A percentile compares a stretch with the other conserved stretches of the same genome.
Evolutionary conservation across 1,284 basidiomycete species (phyloP).

Genomic region (Wolfiporia cocos): DNA sequence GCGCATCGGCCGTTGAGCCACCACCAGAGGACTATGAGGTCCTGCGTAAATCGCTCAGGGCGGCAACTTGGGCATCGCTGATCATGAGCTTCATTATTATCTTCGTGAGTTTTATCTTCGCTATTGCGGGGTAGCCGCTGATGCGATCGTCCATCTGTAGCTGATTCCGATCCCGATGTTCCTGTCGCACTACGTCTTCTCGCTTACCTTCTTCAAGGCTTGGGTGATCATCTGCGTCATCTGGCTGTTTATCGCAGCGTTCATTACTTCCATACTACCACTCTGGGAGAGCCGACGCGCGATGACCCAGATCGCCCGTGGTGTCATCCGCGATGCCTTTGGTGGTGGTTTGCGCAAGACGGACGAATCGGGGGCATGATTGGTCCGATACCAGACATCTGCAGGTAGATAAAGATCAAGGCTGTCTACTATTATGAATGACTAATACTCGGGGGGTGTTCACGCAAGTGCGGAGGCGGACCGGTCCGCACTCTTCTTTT

Average conservation of each 20-base stretch:
- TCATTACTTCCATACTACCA: conserved; percentile 8
- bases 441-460: background rate
- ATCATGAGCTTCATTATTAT: conserved; percentile 9
- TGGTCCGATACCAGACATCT: background rate
- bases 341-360: background rate
- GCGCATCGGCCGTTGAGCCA: background rate
- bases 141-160: background rate
- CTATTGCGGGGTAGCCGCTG: background rate
- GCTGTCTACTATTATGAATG: background rate
- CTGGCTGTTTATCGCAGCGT: conserved; percentile 9
- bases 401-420: background rate
- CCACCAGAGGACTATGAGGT: conserved; percentile 4
- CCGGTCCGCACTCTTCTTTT: background rate
- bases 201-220: conserved; percentile 8
- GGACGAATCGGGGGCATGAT: background rate
- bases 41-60: conserved; percentile 4
- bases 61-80: conserved; percentile 7
- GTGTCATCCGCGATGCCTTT: conserved; percentile 6
- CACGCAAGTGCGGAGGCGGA: background rate
- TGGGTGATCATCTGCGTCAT: conserved; percentile 10
- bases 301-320: conserved; percentile 5
- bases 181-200: conserved; percentile 10
- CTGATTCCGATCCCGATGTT: conserved; percentile 11
- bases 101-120: conserved; percentile 3
- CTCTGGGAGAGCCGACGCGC: conserved; percentile 7